These are phyloP conservation scores for Lipomyces yamadae DNA, from an alignment of 805 yeast genomes.

Conservation along the genomic window DNA sequence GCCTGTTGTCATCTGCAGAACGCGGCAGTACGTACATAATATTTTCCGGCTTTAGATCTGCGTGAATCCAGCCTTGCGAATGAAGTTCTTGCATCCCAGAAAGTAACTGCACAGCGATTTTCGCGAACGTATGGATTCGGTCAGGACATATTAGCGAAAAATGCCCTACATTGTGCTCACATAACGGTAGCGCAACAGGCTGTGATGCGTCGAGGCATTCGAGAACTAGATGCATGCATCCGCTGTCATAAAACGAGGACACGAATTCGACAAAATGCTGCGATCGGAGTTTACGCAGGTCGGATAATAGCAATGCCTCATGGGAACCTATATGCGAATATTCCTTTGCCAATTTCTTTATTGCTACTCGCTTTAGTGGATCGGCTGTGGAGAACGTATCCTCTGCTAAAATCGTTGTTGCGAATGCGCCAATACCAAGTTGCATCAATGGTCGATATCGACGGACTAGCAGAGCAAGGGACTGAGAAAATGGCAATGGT, in stretches of 20 bases:
- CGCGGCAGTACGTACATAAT: slow-evolving; percentile 22
- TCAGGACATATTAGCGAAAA: slow-evolving; percentile 25
- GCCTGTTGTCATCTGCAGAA: neutral
- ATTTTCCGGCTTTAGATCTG: slow-evolving; percentile 41
- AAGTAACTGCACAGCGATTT: slow-evolving; percentile 38
- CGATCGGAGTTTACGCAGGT: slow-evolving; percentile 18
- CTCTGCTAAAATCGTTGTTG: slow-evolving; percentile 24
- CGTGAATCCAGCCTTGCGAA: slow-evolving; percentile 37
- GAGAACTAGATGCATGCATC: slow-evolving; percentile 24
- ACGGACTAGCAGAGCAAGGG: slow-evolving; percentile 2
- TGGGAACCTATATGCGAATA: slow-evolving; percentile 21
- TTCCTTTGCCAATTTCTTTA: slow-evolving; percentile 18
- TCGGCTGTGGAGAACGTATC: slow-evolving; percentile 16
- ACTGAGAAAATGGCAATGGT: slow-evolving; percentile 11
- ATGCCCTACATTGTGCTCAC: slow-evolving; percentile 29
- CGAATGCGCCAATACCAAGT: slow-evolving; percentile 35
- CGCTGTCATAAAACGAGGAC: slow-evolving; percentile 13
- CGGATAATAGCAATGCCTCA: slow-evolving; percentile 20
- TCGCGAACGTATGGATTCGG: slow-evolving; percentile 34
- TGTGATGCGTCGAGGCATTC: slow-evolving; percentile 25
- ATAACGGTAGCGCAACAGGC: slow-evolving; percentile 24
- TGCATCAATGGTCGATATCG: slow-evolving; percentile 16
- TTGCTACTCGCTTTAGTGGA: slow-evolving; percentile 25
- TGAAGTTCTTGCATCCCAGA: slow-evolving; percentile 37
- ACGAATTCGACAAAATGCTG: slow-evolving; percentile 15